phyloP scores from a whole-genome alignment of 2,329 filamentous ascomycete genomes.

The Fusarium sp. region DNA sequence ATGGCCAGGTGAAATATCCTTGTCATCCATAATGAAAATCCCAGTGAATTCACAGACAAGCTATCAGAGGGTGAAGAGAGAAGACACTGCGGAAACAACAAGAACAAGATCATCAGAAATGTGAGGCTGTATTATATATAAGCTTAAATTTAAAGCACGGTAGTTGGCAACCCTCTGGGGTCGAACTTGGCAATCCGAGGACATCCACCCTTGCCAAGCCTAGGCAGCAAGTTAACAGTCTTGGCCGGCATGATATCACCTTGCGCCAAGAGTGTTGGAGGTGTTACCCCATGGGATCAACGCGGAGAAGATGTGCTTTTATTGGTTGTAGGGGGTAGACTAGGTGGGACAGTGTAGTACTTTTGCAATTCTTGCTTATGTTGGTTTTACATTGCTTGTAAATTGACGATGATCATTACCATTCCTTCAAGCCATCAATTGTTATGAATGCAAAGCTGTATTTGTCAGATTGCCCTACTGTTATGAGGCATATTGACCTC shows the following conservation, averaged over 20 bases:
- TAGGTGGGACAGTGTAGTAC: neutral
- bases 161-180: slow-evolving; percentile 17
- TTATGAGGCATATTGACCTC: slow-evolving; percentile 1
- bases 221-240: slow-evolving; percentile 33
- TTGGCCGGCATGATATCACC: slow-evolving; percentile 29
- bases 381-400: neutral
- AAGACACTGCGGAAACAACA: slow-evolving; percentile 5
- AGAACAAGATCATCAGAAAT: neutral
- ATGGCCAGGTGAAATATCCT: slow-evolving; percentile 18
- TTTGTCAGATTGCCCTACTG: no score
- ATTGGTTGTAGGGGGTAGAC: slow-evolving; percentile 7
- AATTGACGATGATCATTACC: slow-evolving; percentile 6
- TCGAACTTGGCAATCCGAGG: slow-evolving; percentile 27
- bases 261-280: slow-evolving; percentile 15
- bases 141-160: slow-evolving; percentile 31
- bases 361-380: slow-evolving; percentile 7
- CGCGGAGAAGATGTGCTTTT: slow-evolving; percentile 7
- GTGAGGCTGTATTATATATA: slow-evolving; percentile 20
- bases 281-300: slow-evolving; percentile 28
- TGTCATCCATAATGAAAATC: slow-evolving; percentile 19
- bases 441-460: fast-evolving
- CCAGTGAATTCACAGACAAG: no score
- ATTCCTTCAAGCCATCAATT: fast-evolving
- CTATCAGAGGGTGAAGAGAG: neutral
- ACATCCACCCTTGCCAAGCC: slow-evolving; percentile 21